A percentile compares a stretch with the other conserved stretches of the same genome.
These are phyloP conservation scores for Aspergillus biplanus DNA, from an alignment of 495 filamentous ascomycete species.

Conservation along the genomic window DNA sequence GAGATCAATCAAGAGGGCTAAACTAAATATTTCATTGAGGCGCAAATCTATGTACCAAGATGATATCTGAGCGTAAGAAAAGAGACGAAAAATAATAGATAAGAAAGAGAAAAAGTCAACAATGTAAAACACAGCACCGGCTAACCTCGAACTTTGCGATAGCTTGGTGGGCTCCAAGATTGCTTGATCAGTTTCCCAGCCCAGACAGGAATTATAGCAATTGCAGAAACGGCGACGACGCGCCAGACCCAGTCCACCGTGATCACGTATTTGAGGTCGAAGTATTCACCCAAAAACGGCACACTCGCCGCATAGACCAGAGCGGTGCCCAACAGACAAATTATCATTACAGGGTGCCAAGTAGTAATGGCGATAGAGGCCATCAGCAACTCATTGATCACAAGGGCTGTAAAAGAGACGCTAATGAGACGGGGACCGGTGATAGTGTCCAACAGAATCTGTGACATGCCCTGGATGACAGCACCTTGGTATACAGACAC, in stretches of 20 bases:
- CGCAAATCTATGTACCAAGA: constrained; percentile 18
- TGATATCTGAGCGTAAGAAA: constrained; percentile 16
- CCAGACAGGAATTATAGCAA: constrained; percentile 85
- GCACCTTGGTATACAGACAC: constrained; percentile 94
- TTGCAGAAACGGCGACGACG: constrained; percentile 73
- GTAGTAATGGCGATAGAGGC: constrained; percentile 94
- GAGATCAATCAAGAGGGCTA: background rate
- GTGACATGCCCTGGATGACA: constrained; percentile 89
- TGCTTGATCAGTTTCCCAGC: constrained; percentile 80
- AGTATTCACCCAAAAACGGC: constrained; percentile 88
- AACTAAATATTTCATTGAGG: constrained; percentile 1
- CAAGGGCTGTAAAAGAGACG: constrained; percentile 87
- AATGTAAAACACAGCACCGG: constrained; percentile 14
- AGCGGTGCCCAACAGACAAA: constrained; percentile 79
- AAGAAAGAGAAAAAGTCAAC: constrained; percentile 6
- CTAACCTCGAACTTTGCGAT: constrained; percentile 86
- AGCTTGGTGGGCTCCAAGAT: constrained; percentile 88
- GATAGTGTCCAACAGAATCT: constrained; percentile 78
- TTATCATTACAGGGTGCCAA: constrained; percentile 94
- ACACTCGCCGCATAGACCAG: constrained; percentile 78
- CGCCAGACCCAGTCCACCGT: constrained; percentile 87
- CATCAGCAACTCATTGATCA: constrained; percentile 96
- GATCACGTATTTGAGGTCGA: constrained; percentile 80
- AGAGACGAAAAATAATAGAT: constrained; percentile 6
- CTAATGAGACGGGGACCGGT: constrained; percentile 76